Percentiles rank a stretch among this genome's conserved stretches.
phyloP scores from a whole-genome alignment of 78 protist genomes.

The Dictyostelium citrinum region DNA sequence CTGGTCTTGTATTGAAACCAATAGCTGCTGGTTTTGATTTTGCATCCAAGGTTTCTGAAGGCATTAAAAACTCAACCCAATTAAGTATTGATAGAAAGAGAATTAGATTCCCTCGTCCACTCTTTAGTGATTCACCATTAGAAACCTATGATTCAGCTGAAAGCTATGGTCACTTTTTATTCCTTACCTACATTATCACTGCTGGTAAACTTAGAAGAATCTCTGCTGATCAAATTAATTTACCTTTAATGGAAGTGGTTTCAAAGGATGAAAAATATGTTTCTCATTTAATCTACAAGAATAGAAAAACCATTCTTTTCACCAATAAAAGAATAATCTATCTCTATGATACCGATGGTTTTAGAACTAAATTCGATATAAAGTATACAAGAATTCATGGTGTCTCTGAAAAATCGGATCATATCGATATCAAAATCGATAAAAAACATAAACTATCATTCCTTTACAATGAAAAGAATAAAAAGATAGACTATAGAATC shows the following conservation, averaged over 20 bases:
- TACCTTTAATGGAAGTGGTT: constrained; percentile 40
- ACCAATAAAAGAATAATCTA: constrained; percentile 53
- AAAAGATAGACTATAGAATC: background rate
- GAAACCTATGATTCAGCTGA: constrained; percentile 25
- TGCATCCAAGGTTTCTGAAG: constrained; percentile 78
- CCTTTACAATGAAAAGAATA: background rate
- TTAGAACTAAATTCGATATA: constrained; percentile 38
- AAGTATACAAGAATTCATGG: constrained; percentile 6
- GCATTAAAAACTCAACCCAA: constrained; percentile 79
- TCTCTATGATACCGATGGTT: constrained; percentile 66
- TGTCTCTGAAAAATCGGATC: background rate
- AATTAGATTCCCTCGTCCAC: constrained; percentile 52
- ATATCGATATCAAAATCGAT: background rate
- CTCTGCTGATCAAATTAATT: constrained; percentile 21
- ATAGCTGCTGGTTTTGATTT: constrained; percentile 82
- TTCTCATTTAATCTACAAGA: constrained; percentile 51
- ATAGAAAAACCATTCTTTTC: constrained; percentile 18
- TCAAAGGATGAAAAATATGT: constrained; percentile 58
- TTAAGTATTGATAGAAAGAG: constrained; percentile 46
- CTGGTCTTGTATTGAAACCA: constrained; percentile 87
- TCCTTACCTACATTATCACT: constrained; percentile 45
- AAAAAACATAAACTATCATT: constrained; percentile 4
- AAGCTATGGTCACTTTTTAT: constrained; percentile 58
- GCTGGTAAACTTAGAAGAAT: constrained; percentile 24
- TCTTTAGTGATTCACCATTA: constrained; percentile 42